These are phyloP conservation scores for Aspergillus arachidicola DNA, from an alignment of 2,329 filamentous ascomycete species.

Conservation along the genomic window DNA sequence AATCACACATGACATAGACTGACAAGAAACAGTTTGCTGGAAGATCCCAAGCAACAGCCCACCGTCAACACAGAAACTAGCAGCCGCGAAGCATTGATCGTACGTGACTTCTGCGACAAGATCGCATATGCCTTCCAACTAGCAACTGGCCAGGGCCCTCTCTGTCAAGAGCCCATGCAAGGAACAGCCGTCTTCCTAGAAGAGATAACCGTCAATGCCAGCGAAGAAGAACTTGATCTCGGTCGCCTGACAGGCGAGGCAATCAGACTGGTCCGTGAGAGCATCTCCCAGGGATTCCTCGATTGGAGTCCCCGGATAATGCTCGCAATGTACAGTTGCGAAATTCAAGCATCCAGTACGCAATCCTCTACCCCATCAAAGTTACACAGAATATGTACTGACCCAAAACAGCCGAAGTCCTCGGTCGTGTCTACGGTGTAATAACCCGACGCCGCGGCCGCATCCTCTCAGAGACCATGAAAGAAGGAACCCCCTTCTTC, in stretches of 20 bases:
- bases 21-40: constrained; percentile 36
- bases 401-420: constrained; percentile 70
- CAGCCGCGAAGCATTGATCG: constrained; percentile 35
- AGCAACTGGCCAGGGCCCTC: constrained; percentile 80
- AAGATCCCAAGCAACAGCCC: constrained; percentile 37
- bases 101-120: constrained; percentile 81
- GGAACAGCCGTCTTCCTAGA: constrained; percentile 91
- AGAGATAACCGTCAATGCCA: constrained; percentile 66
- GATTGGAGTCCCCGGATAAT: constrained; percentile 96
- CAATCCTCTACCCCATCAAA: constrained; percentile 13
- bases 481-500: constrained; percentile 95
- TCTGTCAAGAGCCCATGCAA: constrained; percentile 91
- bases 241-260: constrained; percentile 88
- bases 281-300: constrained; percentile 82
- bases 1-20: constrained; percentile 4
- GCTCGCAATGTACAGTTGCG: constrained; percentile 96
- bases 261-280: constrained; percentile 82
- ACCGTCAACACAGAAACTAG: constrained; percentile 27
- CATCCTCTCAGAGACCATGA: constrained; percentile 87
- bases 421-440: constrained; percentile 95
- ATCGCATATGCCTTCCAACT: constrained; percentile 94
- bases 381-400: constrained; percentile 15
- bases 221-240: constrained; percentile 59
- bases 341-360: constrained; percentile 90
- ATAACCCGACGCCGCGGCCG: constrained; percentile 89